Evolutionary conservation across 2,329 filamentous ascomycete genomes (phyloP), one percentile per base, ranked within the genome.

Genomic region (Penicillium sp.): DNA sequence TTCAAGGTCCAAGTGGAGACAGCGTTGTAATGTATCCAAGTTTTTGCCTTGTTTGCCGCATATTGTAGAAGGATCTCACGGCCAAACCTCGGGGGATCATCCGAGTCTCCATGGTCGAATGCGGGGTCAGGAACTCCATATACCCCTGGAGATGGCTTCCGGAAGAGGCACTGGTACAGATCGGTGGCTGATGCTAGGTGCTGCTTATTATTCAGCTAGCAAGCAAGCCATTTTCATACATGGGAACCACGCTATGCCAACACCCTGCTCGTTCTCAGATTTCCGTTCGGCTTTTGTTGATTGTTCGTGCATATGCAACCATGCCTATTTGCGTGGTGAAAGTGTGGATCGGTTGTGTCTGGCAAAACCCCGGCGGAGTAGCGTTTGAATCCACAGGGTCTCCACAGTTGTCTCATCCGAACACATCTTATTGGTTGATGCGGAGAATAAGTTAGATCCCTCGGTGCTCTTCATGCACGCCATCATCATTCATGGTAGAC

Each of bases 321-420:
- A 52, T 47, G 8, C 54, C 43, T 31, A n/a, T 37, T 56, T 31
- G 11, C 23, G 50, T 9, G 16, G 13, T 42, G 2, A 23, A 2
- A 26, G 29, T 47, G 54, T 25, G 27, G 54, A 57, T 57, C 49
- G 23, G 1, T 25, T 44, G 13, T 55, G 49, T 48, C 49, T 33
- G 54, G 54, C 44, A 57, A 57, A 57, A 57, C n/a, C 44, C 54
- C 54, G 54, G 54, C 43, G 54, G 54, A 44, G 42, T 47, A 42
- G 48, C 13, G 10, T 29, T 29, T 3, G 5, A 11, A 11, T 7
- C 11, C 23, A 31, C 16, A 21, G 11, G 9, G 29, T 52, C 26
- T 33, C 39, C 26, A 23, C n/a, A 39, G 21, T 6, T 27, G 11
- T 39, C 19, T 27, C n/a, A 21, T 29, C 13, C 8, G n/a, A 29